phyloP scores from a whole-genome alignment of 2,329 filamentous ascomycete genomes.

The Aspergillus pseudoviridinutans region DNA sequence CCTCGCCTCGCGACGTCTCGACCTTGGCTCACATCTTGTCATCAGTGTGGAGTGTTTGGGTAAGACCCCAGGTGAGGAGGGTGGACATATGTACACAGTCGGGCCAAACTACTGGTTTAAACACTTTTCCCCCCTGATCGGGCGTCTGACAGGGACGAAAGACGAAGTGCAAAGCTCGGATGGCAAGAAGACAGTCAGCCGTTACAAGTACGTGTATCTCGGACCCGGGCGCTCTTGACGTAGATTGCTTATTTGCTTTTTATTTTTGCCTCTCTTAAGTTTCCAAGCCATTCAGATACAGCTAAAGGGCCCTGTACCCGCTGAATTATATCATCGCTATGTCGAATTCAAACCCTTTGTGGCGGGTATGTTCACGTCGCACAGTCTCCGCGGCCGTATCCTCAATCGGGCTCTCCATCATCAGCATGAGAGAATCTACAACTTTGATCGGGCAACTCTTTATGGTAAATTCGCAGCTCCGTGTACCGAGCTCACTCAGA shows the following conservation, averaged over 20 bases:
- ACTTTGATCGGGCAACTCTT: slow-evolving; percentile 73
- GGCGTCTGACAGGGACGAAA: slow-evolving; percentile 70
- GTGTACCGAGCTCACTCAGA: slow-evolving; percentile 65
- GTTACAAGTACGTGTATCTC: slow-evolving; percentile 65
- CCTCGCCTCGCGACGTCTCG: slow-evolving; percentile 57
- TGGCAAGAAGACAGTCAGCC: slow-evolving; percentile 56
- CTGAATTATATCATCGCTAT: slow-evolving; percentile 80
- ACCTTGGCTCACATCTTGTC: slow-evolving; percentile 67
- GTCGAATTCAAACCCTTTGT: slow-evolving; percentile 92
- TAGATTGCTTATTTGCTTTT: slow-evolving; percentile 1
- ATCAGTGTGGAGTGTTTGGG: slow-evolving; percentile 77
- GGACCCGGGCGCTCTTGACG: background rate
- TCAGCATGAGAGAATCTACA: slow-evolving; percentile 85
- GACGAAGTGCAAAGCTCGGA: slow-evolving; percentile 56
- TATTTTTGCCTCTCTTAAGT: slow-evolving; percentile 49
- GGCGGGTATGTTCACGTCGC: slow-evolving; percentile 77
- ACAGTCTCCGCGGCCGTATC: slow-evolving; percentile 72
- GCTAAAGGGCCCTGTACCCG: slow-evolving; percentile 75
- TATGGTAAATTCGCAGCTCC: slow-evolving; percentile 66
- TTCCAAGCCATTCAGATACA: slow-evolving; percentile 95
- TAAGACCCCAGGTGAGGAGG: slow-evolving; percentile 60
- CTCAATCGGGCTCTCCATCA: slow-evolving; percentile 84
- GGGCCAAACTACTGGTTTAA: slow-evolving; percentile 74
- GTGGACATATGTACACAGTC: slow-evolving; percentile 71
- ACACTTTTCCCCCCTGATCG: slow-evolving; percentile 86